phyloP scores from a whole-genome alignment of 2,329 filamentous ascomycete species.

The Mycogone perniciosa region DNA sequence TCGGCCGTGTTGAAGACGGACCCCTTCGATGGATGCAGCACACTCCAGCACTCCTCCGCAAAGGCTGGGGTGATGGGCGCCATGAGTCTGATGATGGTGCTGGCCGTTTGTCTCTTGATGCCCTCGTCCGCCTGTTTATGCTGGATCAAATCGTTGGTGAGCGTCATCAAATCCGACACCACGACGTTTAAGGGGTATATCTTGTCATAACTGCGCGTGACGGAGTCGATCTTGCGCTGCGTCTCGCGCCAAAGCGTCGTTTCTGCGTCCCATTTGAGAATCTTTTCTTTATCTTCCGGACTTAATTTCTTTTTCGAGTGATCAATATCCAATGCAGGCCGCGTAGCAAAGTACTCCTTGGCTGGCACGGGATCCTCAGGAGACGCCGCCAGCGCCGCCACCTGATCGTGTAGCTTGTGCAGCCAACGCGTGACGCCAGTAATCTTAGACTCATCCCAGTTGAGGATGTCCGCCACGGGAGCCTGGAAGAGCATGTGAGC shows the following conservation, averaged over 20 bases:
- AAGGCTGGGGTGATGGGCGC: constrained; percentile 76
- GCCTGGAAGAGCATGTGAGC: constrained; percentile 88
- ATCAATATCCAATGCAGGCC: constrained; percentile 11
- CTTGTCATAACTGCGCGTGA: constrained; percentile 61
- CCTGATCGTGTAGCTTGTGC: constrained; percentile 56
- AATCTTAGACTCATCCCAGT: constrained; percentile 84
- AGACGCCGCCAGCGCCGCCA: constrained; percentile 25
- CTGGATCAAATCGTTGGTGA: constrained; percentile 63
- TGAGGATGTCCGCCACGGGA: constrained; percentile 73
- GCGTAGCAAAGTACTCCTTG: constrained; percentile 33
- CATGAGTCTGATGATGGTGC: constrained; percentile 61
- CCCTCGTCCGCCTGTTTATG: constrained; percentile 32
- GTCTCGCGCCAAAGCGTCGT: constrained; percentile 55
- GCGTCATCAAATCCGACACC: constrained; percentile 73
- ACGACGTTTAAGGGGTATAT: constrained; percentile 77
- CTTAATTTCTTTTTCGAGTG: constrained; percentile 17
- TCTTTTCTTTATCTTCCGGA: constrained; percentile 26
- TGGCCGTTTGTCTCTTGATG: constrained; percentile 44
- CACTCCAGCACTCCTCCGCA: constrained; percentile 72
- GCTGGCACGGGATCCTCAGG: constrained; percentile 16
- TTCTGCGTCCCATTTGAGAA: constrained; percentile 40
- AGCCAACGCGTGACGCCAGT: constrained; percentile 78
- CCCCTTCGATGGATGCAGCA: constrained; percentile 37
- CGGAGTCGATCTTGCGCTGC: constrained; percentile 60
- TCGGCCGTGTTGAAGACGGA: constrained; percentile 40